Conservation (phyloP, 306 rosid genomes). For the Acacia melanoxylon region DNA sequence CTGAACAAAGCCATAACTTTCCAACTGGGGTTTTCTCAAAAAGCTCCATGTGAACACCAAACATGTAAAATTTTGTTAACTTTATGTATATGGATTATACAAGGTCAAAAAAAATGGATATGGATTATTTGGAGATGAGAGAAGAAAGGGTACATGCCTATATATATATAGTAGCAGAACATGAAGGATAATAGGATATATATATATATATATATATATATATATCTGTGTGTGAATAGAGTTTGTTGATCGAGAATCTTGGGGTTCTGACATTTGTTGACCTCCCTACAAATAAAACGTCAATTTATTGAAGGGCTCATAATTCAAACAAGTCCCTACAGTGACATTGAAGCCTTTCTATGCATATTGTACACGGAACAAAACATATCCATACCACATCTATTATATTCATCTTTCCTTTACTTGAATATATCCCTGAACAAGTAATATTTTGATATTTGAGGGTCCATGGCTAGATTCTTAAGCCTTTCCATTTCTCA, state of each 20-base stretch:
- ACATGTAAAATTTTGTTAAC: not conserved
- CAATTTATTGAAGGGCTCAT: constrained; percentile 13
- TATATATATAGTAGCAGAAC: not conserved
- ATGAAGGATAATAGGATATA: not conserved
- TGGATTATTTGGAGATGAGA: not conserved
- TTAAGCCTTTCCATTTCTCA: not conserved
- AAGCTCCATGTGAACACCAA: not conserved
- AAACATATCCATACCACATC: not conserved
- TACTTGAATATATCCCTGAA: not conserved
- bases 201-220: not conserved
- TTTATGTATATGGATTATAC: not conserved
- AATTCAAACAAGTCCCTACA: not conserved
- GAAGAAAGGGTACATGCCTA: not conserved
- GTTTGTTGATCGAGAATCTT: constrained; percentile 29
- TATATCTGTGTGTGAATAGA: not conserved
- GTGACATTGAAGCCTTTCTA: not conserved
- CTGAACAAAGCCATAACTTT: not conserved
- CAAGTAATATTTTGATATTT: not conserved
- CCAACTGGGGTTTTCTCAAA: not conserved
- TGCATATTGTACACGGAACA: constrained; percentile 15
- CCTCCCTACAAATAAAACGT: not conserved
- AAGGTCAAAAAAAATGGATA: no score
- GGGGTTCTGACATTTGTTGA: constrained; percentile 23
- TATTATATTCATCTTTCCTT: not conserved
- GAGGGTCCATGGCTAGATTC: not conserved